phyloP scores from a whole-genome alignment of 2,329 filamentous ascomycete species.

The Microthyrium microscopicum region DNA sequence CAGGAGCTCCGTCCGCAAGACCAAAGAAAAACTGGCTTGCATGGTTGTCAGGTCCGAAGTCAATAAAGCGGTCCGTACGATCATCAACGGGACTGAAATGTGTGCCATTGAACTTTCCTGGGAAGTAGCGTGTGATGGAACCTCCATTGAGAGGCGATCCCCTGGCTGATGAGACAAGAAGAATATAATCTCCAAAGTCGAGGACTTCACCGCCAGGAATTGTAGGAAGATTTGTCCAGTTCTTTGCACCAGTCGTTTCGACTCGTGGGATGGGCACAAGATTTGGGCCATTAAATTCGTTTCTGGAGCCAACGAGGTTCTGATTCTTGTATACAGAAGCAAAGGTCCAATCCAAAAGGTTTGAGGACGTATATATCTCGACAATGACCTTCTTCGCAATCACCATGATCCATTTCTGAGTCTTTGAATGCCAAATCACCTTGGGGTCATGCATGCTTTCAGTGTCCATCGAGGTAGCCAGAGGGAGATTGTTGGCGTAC shows the following conservation, averaged over 20 bases:
- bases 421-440: neutral
- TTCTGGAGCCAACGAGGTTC: no score
- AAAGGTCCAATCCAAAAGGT: neutral
- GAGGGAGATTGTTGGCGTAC: neutral
- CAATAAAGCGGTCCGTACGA: neutral
- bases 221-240: no score
- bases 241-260: no score
- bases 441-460: neutral
- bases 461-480: neutral
- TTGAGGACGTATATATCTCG: neutral
- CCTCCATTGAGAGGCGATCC: neutral
- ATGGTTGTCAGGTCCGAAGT: neutral
- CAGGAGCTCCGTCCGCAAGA: neutral
- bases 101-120: slow-evolving; percentile 1
- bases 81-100: neutral
- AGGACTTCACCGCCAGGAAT: no score
- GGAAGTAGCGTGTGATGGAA: neutral
- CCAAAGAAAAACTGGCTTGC: neutral
- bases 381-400: neutral
- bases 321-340: no score
- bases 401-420: neutral
- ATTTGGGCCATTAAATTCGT: no score
- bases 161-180: no score
- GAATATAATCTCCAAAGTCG: no score
- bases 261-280: no score